Evolutionary conservation across 1,139 yeast genomes (phyloP).

Genomic region (Blastobotrys ciferrii): DNA sequence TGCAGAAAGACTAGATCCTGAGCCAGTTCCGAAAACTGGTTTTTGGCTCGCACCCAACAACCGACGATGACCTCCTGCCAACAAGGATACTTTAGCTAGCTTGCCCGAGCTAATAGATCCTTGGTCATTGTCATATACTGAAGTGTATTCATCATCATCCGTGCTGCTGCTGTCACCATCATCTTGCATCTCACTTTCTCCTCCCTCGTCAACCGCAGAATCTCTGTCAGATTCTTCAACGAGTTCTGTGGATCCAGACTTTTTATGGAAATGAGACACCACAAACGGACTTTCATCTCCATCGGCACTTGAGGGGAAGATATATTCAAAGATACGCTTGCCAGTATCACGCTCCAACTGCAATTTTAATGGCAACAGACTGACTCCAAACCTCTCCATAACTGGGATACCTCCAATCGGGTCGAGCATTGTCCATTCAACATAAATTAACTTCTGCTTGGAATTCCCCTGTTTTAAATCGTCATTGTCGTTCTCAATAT

Average conservation of each 20-base stretch:
- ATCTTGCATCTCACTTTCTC: conserved; percentile 1
- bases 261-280: conserved; percentile 16
- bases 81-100: conserved; percentile 1
- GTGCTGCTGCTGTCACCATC: conserved; percentile 10
- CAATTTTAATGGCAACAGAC: conserved; percentile 64
- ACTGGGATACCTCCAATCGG: conserved; percentile 87
- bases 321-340: conserved; percentile 56
- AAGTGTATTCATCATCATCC: conserved; percentile 14
- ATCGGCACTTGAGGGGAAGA: conserved; percentile 54
- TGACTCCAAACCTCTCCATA: conserved; percentile 49
- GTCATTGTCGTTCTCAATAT: conserved; percentile 23
- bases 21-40: conserved; percentile 8
- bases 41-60: conserved; percentile 2
- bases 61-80: conserved; percentile 9
- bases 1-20: background rate
- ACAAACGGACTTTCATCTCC: conserved; percentile 29
- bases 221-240: conserved; percentile 14
- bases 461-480: conserved; percentile 16
- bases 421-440: conserved; percentile 70
- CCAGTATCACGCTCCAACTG: conserved; percentile 73
- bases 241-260: conserved; percentile 10
- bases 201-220: conserved; percentile 13
- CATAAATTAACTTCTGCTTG: conserved; percentile 44
- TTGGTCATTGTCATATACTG: conserved; percentile 9
- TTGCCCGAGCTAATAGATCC: conserved; percentile 3